phyloP scores from a whole-genome alignment of 164 flowering plant genomes.

The Piper longum region DNA sequence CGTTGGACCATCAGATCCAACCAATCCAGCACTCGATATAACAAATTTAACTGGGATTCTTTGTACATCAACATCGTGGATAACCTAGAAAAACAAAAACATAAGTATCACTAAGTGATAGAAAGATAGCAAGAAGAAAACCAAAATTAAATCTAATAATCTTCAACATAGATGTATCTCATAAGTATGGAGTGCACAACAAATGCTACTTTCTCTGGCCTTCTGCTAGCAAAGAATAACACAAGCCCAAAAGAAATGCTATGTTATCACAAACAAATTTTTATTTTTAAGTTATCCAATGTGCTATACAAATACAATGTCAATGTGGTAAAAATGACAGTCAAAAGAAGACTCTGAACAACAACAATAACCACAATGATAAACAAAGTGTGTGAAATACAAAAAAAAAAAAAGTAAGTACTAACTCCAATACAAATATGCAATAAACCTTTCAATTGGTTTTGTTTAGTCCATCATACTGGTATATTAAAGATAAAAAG shows the following conservation, averaged over 20 bases:
- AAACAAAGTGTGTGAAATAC: no score
- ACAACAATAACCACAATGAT: no score
- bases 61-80: slow-evolving; percentile 88
- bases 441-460: no score
- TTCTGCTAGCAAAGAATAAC: background rate
- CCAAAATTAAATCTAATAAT: slow-evolving; percentile 1
- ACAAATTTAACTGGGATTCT: slow-evolving; percentile 74
- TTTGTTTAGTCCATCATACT: no score
- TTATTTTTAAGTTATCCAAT: no score
- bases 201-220: background rate
- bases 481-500: no score
- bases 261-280: no score
- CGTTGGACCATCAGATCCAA: slow-evolving; percentile 70
- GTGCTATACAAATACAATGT: no score
- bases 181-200: background rate
- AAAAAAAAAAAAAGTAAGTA: no score
- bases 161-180: background rate
- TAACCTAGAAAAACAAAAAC: slow-evolving; percentile 27
- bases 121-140: background rate
- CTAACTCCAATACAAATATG: no score
- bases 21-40: slow-evolving; percentile 78
- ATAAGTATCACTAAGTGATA: slow-evolving; percentile 1
- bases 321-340: no score
- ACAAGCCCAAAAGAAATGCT: background rate
- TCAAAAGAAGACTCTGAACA: no score